These are phyloP conservation scores for Flaveria brownii DNA, from an alignment of 129 eudicot genomes.

Conservation along the genomic window DNA sequence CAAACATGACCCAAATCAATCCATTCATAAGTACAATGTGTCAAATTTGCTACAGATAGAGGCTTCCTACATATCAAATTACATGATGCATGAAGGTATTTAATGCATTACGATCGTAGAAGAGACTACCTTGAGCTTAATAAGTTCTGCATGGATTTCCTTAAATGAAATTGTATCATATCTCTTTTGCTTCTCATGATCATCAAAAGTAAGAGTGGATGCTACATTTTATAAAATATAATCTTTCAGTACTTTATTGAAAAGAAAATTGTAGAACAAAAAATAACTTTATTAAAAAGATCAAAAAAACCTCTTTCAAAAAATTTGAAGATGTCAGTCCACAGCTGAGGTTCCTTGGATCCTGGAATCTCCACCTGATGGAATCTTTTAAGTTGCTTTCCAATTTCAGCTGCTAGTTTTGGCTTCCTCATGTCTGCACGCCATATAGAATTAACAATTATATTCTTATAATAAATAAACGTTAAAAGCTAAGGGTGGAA, in stretches of 20 bases:
- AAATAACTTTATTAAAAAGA: background rate
- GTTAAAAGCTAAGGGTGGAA: background rate
- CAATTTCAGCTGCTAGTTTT: constrained; percentile 80
- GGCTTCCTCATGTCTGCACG: constrained; percentile 80
- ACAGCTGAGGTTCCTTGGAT: constrained; percentile 83
- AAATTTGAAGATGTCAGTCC: constrained; percentile 81
- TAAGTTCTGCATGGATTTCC: constrained; percentile 65
- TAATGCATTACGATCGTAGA: background rate
- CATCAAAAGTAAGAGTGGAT: constrained; percentile 70
- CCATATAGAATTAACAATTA: background rate
- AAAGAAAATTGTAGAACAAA: background rate
- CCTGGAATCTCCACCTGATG: constrained; percentile 93
- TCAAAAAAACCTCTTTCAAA: constrained; percentile 62
- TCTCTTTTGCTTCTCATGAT: constrained; percentile 64
- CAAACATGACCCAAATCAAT: background rate
- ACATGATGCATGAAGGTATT: background rate
- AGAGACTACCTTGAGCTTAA: constrained; percentile 64
- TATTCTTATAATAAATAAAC: background rate
- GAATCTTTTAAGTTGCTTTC: constrained; percentile 76
- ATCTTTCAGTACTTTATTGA: constrained; percentile 6
- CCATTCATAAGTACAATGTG: background rate
- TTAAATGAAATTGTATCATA: constrained; percentile 61
- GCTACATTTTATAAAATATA: constrained; percentile 55
- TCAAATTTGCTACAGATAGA: background rate
- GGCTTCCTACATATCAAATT: background rate